phyloP scores from a whole-genome alignment of 208 protist genomes.

The Angomonas deanei region DNA sequence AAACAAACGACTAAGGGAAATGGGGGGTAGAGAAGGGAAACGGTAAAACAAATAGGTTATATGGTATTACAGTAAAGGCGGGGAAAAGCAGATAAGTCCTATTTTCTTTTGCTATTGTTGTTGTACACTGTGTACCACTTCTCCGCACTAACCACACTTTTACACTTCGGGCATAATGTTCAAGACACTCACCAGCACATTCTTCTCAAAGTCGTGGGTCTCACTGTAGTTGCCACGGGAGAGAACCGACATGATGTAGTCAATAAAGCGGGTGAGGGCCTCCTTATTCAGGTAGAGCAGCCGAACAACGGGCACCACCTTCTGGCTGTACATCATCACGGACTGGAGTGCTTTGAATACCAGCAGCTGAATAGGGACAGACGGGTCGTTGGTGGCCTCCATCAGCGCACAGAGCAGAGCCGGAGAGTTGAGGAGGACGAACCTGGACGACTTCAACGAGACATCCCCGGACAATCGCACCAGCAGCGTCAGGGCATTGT shows the following conservation, averaged over 20 bases:
- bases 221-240: background rate
- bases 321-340: background rate
- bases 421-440: background rate
- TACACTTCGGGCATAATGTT: background rate
- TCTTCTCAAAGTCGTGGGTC: background rate
- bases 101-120: no score
- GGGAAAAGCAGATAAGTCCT: no score
- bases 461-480: no score
- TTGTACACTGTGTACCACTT: no score
- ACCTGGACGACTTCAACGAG: no score
- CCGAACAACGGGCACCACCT: background rate
- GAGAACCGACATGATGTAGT: background rate
- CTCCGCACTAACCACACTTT: no score
- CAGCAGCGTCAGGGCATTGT: background rate
- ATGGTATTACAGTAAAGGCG: no score
- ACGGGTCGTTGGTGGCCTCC: background rate
- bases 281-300: slow-evolving; percentile 29
- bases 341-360: background rate
- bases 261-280: slow-evolving; percentile 25
- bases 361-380: background rate
- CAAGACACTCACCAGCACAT: background rate
- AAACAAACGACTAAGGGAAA: background rate
- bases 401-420: background rate
- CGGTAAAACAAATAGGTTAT: no score
- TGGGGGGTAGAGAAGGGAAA: background rate